These are phyloP conservation scores for Naganishia cerealis DNA, from an alignment of 1,284 basidiomycete species.

Conservation along the genomic window DNA sequence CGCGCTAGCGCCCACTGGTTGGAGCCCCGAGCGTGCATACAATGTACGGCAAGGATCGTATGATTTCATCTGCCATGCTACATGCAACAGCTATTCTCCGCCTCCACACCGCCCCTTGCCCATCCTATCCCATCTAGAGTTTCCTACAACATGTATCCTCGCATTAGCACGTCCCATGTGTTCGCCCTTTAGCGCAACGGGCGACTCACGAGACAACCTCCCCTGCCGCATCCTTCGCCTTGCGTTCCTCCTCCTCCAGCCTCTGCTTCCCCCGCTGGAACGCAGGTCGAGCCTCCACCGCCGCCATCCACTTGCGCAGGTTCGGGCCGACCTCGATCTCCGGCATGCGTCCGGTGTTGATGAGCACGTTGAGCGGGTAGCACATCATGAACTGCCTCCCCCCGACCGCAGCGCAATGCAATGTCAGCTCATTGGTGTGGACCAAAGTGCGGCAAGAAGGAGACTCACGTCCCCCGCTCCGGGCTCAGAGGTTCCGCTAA, in stretches of 20 bases:
- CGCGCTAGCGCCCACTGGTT: too few relatives aligned
- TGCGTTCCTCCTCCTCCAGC: slow-evolving; percentile 32
- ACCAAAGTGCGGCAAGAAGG: background rate
- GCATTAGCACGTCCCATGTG: background rate
- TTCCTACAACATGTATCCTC: slow-evolving; percentile 5
- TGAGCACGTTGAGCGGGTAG: slow-evolving; percentile 31
- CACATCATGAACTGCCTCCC: slow-evolving; percentile 33
- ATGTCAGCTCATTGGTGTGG: background rate
- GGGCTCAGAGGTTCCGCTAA: slow-evolving; percentile 29
- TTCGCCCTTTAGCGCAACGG: background rate
- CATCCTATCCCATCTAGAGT: slow-evolving; percentile 1
- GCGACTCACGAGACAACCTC: slow-evolving; percentile 9
- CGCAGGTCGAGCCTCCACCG: slow-evolving; percentile 30
- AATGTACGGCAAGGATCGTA: too few relatives aligned
- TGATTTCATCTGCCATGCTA: too few relatives aligned
- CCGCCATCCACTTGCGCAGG: slow-evolving; percentile 27
- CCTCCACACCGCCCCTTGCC: too few relatives aligned
- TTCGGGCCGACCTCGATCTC: slow-evolving; percentile 25
- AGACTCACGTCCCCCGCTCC: slow-evolving; percentile 33
- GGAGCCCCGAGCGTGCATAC: too few relatives aligned
- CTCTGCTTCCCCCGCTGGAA: slow-evolving; percentile 32
- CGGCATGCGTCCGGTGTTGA: slow-evolving; percentile 22
- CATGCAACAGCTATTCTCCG: too few relatives aligned
- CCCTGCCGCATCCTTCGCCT: slow-evolving; percentile 22
- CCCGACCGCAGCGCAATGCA: background rate